Evolutionary conservation across 2,329 filamentous ascomycete genomes (phyloP).

Genomic region (Trichoderma afroharzianum): DNA sequence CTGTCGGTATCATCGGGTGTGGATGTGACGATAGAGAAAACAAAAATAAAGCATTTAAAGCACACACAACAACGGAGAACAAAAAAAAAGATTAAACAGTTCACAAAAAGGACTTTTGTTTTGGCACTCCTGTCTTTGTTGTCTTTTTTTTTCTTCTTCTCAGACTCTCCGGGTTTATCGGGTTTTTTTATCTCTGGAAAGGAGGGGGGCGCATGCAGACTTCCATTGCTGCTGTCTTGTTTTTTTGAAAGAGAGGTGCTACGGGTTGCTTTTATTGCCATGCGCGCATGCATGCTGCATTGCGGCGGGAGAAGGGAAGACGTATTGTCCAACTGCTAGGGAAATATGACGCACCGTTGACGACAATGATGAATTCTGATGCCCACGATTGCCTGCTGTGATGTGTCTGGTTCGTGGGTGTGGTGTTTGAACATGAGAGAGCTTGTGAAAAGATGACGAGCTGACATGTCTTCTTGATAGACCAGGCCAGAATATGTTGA

Average conservation of each 20-base stretch:
- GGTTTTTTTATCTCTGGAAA: conserved; percentile 4
- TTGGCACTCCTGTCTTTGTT: background rate
- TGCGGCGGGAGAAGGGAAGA: conserved; percentile 5
- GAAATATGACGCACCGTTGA: conserved; percentile 19
- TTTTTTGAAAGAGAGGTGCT: conserved; percentile 12
- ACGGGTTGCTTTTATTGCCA: conserved; percentile 11
- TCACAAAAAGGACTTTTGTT: background rate
- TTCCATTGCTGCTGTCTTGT: conserved; percentile 7
- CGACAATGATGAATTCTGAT: conserved; percentile 5
- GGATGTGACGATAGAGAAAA: conserved; percentile 13
- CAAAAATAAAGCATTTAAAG: conserved; percentile 15
- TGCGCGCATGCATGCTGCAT: conserved; percentile 7
- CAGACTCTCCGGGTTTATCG: conserved; percentile 2
- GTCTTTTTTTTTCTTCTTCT: background rate
- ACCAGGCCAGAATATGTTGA: background rate
- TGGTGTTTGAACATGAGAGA: background rate
- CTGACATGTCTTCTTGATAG: background rate
- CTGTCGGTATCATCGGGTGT: conserved; percentile 4
- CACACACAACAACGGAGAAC: conserved; percentile 13
- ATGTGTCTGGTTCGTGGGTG: background rate
- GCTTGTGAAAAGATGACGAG: background rate
- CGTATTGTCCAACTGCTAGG: conserved; percentile 16
- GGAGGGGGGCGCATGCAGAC: conserved; percentile 1
- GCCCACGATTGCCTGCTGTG: background rate
- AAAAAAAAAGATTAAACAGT: conserved; percentile 12